Conservation (phyloP, 2,329 filamentous ascomycete genomes). For the Verticillium albo-atrum region DNA sequence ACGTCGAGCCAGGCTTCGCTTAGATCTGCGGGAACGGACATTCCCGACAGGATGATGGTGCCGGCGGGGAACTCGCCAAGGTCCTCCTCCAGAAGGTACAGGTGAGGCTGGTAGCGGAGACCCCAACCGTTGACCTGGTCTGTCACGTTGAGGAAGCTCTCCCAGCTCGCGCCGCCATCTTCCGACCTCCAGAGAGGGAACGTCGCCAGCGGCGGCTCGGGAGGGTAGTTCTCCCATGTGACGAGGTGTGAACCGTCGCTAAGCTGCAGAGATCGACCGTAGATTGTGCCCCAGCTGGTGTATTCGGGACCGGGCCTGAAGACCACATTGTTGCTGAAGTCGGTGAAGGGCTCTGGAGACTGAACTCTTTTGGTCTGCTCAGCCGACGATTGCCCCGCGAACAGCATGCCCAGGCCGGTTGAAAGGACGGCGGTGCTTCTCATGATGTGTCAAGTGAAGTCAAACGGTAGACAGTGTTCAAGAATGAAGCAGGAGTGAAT, state of each 20-base stretch:
- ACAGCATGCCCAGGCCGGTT: background rate
- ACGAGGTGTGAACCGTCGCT: constrained; percentile 23
- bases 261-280: background rate
- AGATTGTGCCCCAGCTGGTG: constrained; percentile 1
- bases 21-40: constrained; percentile 54
- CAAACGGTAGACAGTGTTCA: no score
- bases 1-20: constrained; percentile 64
- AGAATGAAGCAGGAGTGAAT: no score
- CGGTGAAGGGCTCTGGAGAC: background rate
- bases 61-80: constrained; percentile 57
- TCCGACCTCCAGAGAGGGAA: constrained; percentile 50
- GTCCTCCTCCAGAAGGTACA: constrained; percentile 57
- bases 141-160: constrained; percentile 56
- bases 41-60: constrained; percentile 59
- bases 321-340: constrained; percentile 4
- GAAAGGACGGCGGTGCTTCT: background rate
- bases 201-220: constrained; percentile 48
- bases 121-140: constrained; percentile 63
- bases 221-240: constrained; percentile 54
- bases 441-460: background rate
- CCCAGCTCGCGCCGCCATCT: constrained; percentile 58
- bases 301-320: constrained; percentile 2
- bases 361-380: background rate
- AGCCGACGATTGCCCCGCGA: background rate
- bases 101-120: constrained; percentile 63